Percentiles rank a stretch among this genome's conserved stretches.
Evolutionary conservation across 495 filamentous ascomycete species (phyloP).

Genomic region (Xeromyces bisporus): DNA sequence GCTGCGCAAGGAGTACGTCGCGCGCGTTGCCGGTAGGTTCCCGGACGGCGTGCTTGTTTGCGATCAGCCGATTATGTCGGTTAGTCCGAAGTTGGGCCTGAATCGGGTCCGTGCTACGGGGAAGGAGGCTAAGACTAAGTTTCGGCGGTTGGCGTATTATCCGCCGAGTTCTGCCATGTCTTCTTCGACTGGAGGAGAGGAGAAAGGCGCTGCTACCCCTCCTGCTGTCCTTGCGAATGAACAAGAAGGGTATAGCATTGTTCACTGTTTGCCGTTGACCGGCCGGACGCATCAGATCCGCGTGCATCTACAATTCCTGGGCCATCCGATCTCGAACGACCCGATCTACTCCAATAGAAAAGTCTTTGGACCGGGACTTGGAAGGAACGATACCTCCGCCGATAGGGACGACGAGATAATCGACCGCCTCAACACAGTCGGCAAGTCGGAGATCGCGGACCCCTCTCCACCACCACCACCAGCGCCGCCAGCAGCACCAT

Average conservation of each 20-base stretch:
- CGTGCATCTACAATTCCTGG: conserved; percentile 86
- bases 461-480: too few species aligned
- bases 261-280: conserved; percentile 83
- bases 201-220: conserved; percentile 18
- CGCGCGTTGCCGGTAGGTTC: conserved; percentile 79
- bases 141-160: conserved; percentile 78
- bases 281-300: conserved; percentile 90
- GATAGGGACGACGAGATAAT: conserved; percentile 82
- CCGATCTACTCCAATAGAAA: conserved; percentile 90
- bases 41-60: conserved; percentile 67
- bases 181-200: conserved; percentile 10
- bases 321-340: conserved; percentile 90
- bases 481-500: too few species aligned
- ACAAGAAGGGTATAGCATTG: conserved; percentile 73
- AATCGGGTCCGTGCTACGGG: conserved; percentile 87
- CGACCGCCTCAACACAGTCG: conserved; percentile 69
- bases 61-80: conserved; percentile 81
- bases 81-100: conserved; percentile 86
- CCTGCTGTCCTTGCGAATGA: conserved; percentile 13
- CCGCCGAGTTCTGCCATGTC: conserved; percentile 2
- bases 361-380: conserved; percentile 74
- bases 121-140: conserved; percentile 76
- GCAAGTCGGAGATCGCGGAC: conserved; percentile 78
- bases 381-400: conserved; percentile 44
- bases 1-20: conserved; percentile 87